phyloP scores from a whole-genome alignment of 768 basidiomycete species.

The Hydnomerulius pinastri region DNA sequence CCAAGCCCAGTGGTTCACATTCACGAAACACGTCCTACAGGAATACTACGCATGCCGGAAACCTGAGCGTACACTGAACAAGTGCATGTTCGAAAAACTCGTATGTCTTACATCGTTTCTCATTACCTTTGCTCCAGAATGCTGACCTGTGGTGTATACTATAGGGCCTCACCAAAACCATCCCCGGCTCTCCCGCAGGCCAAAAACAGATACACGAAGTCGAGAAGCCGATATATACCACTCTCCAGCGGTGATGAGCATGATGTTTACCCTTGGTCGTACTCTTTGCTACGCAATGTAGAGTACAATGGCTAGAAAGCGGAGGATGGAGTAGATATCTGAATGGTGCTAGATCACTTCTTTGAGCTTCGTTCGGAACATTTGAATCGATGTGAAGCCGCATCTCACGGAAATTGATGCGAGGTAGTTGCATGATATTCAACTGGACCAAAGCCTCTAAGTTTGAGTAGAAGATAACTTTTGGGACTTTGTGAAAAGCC shows the following conservation, averaged over 20 bases:
- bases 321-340: not conserved
- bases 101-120: conserved; percentile 48
- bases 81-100: conserved; percentile 95
- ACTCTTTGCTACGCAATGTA: conserved; percentile 14
- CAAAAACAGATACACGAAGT: conserved; percentile 88
- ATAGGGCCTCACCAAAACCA: conserved; percentile 88
- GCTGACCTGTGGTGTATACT: not conserved
- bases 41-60: conserved; percentile 89
- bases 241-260: conserved; percentile 73
- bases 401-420: too few relatives aligned
- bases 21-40: conserved; percentile 39
- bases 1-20: not conserved
- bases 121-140: not conserved
- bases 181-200: conserved; percentile 85
- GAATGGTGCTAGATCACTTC: not conserved
- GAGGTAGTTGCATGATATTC: too few relatives aligned
- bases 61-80: conserved; percentile 84
- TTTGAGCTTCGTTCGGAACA: not conserved
- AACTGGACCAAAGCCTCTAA: too few relatives aligned
- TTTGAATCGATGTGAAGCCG: not conserved
- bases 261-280: not conserved
- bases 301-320: conserved; percentile 17
- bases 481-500: too few relatives aligned
- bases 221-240: conserved; percentile 77
- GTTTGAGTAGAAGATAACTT: too few relatives aligned